Percentiles rank a stretch among this genome's conserved stretches.
Conservation (phyloP, 164 flowering plant genomes). For the Liquidambar formosana region DNA sequence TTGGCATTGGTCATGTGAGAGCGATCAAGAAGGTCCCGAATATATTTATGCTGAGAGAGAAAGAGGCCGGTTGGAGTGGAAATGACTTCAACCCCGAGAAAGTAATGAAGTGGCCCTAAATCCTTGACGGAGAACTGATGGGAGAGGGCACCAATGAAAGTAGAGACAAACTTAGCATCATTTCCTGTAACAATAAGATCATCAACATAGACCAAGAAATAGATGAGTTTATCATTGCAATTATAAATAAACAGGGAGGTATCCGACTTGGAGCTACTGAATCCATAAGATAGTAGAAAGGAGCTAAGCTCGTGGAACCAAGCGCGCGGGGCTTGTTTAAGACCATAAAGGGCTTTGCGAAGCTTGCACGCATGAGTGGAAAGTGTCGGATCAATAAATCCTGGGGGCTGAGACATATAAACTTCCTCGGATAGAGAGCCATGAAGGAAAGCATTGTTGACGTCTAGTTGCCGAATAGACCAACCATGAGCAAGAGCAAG, state of each 20-base stretch:
- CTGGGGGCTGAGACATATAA: conserved; percentile 5
- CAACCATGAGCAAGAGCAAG: conserved; percentile 8
- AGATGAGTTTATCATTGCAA: background rate
- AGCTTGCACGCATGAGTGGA: background rate
- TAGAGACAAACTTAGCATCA: background rate
- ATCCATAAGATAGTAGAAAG: conserved; percentile 8
- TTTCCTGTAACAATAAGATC: conserved; percentile 20
- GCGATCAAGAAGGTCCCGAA: conserved; percentile 9
- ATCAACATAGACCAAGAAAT: conserved; percentile 24
- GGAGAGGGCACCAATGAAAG: background rate
- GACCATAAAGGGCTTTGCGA: background rate
- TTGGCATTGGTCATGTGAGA: conserved; percentile 7
- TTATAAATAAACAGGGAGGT: conserved; percentile 18
- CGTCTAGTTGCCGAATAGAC: conserved; percentile 16
- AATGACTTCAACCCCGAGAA: conserved; percentile 23
- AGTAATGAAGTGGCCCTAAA: conserved; percentile 8
- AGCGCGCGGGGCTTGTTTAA: background rate
- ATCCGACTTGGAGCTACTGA: conserved; percentile 7
- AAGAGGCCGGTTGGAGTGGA: conserved; percentile 1
- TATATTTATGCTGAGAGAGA: conserved; percentile 18
- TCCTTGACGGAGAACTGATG: conserved; percentile 14
- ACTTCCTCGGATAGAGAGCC: background rate
- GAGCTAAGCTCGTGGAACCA: conserved; percentile 11
- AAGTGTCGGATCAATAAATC: background rate
- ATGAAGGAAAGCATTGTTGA: conserved; percentile 7